Evolutionary conservation across 768 basidiomycete species (phyloP), one percentile per base, ranked within the genome.

Genomic region (Phaffia tasmanica): DNA sequence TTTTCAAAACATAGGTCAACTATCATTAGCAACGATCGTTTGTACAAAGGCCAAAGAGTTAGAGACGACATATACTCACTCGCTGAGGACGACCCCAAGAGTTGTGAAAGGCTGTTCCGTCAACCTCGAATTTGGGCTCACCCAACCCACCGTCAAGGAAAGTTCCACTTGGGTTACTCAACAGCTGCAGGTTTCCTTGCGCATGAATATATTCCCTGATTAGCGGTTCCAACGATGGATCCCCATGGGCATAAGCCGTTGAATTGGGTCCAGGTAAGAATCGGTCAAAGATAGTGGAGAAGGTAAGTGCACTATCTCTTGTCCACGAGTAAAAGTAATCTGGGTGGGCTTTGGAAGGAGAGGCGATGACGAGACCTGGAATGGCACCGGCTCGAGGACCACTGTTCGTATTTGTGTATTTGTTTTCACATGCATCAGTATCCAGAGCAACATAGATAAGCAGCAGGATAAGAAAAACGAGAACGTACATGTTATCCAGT

Each of bases 281-380:
- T 4, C 57, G 46, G 9, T 72, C 69, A 21, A 73, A 69, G 63
- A 75, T 64, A 19, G 72, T 65, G n/a, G 69, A 61, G 32, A 74
- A 68, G 8, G 73, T 75, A 57, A 76, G 70, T 48, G 74, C 74
- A 1, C 72, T 72, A 60, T 76, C 75, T 61, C 73, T 63, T 18
- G 18, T 77, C 74, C 74, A 77, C 5, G 74, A 74, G 64, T 69
- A 76, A 67, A 70, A 75, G 71, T 77, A 77, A 59, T 77, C 73
- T 0, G 76, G 77, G 15, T 74, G 67, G 32, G 71, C 68, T 1
- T 57, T 71, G 55, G 72, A 74, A 0, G 76, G 75, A 60, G 73
- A 74, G 23, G 77, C 77, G 27, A 77, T 72, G 16, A 76, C 73
- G 27, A 77, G 58, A 14, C 77, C 77, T 42, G 75, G 75, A 15